phyloP scores from a whole-genome alignment of 805 yeast species.

The Barnettozyma californica region DNA sequence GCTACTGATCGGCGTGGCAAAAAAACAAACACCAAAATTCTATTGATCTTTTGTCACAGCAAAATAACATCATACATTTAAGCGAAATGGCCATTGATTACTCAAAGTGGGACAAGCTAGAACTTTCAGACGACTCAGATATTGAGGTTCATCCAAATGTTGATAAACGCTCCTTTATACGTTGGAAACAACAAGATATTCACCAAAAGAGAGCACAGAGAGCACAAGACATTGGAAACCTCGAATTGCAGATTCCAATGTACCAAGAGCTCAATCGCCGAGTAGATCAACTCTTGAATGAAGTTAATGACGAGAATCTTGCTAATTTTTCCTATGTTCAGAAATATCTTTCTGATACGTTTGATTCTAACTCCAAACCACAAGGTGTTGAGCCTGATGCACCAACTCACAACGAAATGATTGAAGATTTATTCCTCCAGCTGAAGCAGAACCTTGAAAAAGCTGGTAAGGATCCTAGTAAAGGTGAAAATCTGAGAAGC shows the following conservation, averaged over 20 bases:
- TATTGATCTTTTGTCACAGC: neutral
- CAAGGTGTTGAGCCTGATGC: slow-evolving; percentile 39
- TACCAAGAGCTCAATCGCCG: slow-evolving; percentile 68
- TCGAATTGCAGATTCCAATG: slow-evolving; percentile 76
- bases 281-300: slow-evolving; percentile 55
- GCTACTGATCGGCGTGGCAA: neutral
- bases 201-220: slow-evolving; percentile 87
- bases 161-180: slow-evolving; percentile 85
- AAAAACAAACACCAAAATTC: neutral
- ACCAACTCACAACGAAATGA: slow-evolving; percentile 84
- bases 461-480: slow-evolving; percentile 39
- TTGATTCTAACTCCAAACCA: slow-evolving; percentile 56
- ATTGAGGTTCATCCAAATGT: slow-evolving; percentile 98
- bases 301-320: slow-evolving; percentile 37
- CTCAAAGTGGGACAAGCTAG: slow-evolving; percentile 97
- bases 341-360: slow-evolving; percentile 41
- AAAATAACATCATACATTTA: neutral
- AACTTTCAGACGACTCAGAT: slow-evolving; percentile 94
- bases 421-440: slow-evolving; percentile 82
- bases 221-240: slow-evolving; percentile 68
- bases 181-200: slow-evolving; percentile 96
- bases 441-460: slow-evolving; percentile 54
- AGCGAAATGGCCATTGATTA: slow-evolving; percentile 76
- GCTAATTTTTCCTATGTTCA: slow-evolving; percentile 29
- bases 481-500: slow-evolving; percentile 34